Evolutionary conservation across 306 rosid genomes (phyloP).

Genomic region (Quercus ilex): DNA sequence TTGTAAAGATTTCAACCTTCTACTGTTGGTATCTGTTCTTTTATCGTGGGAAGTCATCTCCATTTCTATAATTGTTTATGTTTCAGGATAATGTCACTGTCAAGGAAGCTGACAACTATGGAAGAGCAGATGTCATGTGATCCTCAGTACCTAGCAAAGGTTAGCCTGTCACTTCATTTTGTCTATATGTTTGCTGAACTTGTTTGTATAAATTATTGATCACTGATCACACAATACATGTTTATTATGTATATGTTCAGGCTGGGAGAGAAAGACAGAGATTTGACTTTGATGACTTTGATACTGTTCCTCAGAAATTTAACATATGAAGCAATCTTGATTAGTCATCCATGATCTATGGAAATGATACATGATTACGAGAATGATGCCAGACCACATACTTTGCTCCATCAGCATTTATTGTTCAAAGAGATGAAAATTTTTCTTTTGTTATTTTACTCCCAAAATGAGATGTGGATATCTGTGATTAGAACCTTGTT

Average conservation of each 20-base stretch:
- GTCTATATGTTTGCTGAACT: not conserved
- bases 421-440: conserved; percentile 6
- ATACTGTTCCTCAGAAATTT: conserved; percentile 63
- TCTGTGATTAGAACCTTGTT: not conserved
- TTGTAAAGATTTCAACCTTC: not conserved
- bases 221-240: not conserved
- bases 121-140: conserved; percentile 72
- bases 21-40: not conserved
- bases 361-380: conserved; percentile 11
- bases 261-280: conserved; percentile 79
- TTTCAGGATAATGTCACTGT: conserved; percentile 64
- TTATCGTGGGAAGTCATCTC: conserved; percentile 2
- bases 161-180: conserved; percentile 10
- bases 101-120: conserved; percentile 63
- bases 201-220: not conserved
- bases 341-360: not conserved
- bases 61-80: not conserved
- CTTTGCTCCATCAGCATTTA: conserved; percentile 2
- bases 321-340: conserved; percentile 38
- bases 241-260: conserved; percentile 25
- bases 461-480: not conserved
- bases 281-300: conserved; percentile 70
- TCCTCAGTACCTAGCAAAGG: conserved; percentile 69
- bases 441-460: not conserved
- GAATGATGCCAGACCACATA: conserved; percentile 7